Evolutionary conservation across 2,329 filamentous ascomycete species (phyloP).

Genomic region (Aspergillus sp.): DNA sequence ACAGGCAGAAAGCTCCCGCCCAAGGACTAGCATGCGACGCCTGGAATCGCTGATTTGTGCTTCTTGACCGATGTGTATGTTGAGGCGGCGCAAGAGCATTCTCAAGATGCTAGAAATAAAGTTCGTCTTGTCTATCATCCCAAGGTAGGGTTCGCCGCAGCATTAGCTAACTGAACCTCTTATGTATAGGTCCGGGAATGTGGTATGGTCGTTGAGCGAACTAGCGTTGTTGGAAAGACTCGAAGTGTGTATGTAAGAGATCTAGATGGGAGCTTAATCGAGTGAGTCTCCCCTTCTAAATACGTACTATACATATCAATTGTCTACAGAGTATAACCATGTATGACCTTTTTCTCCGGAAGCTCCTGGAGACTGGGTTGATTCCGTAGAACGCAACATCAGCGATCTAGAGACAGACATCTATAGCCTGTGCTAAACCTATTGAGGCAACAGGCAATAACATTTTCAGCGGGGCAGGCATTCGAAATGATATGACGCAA

Average conservation of each 20-base stretch:
- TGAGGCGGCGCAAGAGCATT: slow-evolving; percentile 47
- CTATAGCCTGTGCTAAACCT: no score
- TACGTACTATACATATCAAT: not conserved
- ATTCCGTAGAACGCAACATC: not conserved
- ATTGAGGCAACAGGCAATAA: no score
- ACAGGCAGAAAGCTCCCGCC: slow-evolving; percentile 64
- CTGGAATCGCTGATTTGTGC: slow-evolving; percentile 64
- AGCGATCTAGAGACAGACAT: no score
- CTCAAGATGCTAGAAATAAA: slow-evolving; percentile 37
- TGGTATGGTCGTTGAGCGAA: slow-evolving; percentile 57
- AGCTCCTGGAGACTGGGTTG: no score
- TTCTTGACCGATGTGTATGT: slow-evolving; percentile 61
- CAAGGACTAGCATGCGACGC: slow-evolving; percentile 58
- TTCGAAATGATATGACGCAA: no score
- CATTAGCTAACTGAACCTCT: not conserved
- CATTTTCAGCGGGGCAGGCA: no score
- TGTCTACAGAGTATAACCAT: not conserved
- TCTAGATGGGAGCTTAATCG: slow-evolving; percentile 65
- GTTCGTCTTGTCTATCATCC: not conserved
- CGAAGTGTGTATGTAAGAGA: slow-evolving; percentile 65
- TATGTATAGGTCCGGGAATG: slow-evolving; percentile 55
- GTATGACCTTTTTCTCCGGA: not conserved
- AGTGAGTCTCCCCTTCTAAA: slow-evolving; percentile 50
- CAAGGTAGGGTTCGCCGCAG: slow-evolving; percentile 8
- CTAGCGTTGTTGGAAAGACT: slow-evolving; percentile 60